Conservation (phyloP, 495 filamentous ascomycete genomes). For the Talaromyces thailandensis region DNA sequence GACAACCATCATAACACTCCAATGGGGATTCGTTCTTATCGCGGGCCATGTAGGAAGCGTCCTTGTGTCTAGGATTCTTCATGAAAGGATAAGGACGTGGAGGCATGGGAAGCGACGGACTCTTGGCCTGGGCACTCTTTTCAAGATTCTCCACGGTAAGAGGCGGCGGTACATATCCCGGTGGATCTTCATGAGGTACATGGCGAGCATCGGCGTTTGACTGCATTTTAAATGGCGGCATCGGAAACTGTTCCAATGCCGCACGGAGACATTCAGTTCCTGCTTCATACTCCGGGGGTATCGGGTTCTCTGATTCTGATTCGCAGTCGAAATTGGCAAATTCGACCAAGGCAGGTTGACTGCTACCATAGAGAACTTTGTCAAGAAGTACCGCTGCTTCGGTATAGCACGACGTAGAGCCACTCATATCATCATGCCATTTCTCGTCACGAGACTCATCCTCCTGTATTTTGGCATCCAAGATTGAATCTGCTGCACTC, state of each 20-base stretch:
- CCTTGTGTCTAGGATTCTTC: not conserved
- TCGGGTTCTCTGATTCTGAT: not conserved
- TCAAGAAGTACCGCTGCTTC: not conserved
- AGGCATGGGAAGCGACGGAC: not conserved
- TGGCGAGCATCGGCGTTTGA: not conserved
- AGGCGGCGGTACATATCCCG: not conserved
- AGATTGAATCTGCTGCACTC: not conserved
- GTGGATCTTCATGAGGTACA: not conserved
- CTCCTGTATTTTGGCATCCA: not conserved
- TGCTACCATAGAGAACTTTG: not conserved
- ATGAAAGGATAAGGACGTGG: not conserved
- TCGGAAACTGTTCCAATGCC: not conserved
- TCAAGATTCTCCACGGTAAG: not conserved
- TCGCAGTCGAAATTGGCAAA: not conserved
- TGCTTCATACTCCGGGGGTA: not conserved
- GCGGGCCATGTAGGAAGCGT: not conserved
- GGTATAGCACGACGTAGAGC: not conserved
- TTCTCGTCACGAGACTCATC: not conserved
- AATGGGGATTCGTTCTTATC: not conserved
- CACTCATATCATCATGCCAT: not conserved
- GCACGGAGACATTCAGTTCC: not conserved
- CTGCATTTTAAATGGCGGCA: not conserved
- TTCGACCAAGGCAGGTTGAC: not conserved
- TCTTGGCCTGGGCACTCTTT: not conserved
- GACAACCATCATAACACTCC: not conserved